Evolutionary conservation across 148 eudicot genomes (phyloP).

Genomic region (Chenopodium album): DNA sequence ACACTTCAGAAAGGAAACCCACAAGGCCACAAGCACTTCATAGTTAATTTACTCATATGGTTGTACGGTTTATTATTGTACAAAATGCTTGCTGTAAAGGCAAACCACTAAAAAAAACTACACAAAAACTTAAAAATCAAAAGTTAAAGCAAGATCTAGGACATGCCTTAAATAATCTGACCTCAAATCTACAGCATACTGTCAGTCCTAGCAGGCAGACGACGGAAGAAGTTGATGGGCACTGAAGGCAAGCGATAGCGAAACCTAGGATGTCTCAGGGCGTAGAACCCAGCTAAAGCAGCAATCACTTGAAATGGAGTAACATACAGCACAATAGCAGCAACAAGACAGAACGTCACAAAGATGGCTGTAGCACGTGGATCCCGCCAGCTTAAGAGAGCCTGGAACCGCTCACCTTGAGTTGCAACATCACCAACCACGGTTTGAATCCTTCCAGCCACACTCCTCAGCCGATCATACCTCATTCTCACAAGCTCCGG

Average conservation of each 20-base stretch:
- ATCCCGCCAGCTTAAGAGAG: conserved; percentile 93
- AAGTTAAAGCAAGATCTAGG: neutral
- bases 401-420: conserved; percentile 87
- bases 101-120: neutral
- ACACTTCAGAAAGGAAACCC: too few relatives aligned
- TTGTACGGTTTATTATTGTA: neutral
- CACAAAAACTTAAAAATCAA: conserved; percentile 8
- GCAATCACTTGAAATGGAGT: conserved; percentile 87
- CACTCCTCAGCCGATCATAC: conserved; percentile 85
- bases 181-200: conserved; percentile 63
- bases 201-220: conserved; percentile 90
- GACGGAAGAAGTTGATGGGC: conserved; percentile 88
- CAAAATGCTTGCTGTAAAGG: conserved; percentile 1
- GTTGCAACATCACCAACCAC: conserved; percentile 93
- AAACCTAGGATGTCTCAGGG: conserved; percentile 93
- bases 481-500: conserved; percentile 86
- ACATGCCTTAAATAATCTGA: conserved; percentile 17
- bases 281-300: conserved; percentile 62
- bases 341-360: conserved; percentile 68
- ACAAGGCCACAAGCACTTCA: too few relatives aligned
- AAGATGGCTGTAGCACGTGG: conserved; percentile 90
- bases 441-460: conserved; percentile 88
- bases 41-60: neutral
- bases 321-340: conserved; percentile 74
- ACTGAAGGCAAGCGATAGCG: conserved; percentile 76